Evolutionary conservation across 805 yeast species (phyloP), one percentile per base, ranked within the genome.

Genomic region (Cyberlindnera suaveolens): DNA sequence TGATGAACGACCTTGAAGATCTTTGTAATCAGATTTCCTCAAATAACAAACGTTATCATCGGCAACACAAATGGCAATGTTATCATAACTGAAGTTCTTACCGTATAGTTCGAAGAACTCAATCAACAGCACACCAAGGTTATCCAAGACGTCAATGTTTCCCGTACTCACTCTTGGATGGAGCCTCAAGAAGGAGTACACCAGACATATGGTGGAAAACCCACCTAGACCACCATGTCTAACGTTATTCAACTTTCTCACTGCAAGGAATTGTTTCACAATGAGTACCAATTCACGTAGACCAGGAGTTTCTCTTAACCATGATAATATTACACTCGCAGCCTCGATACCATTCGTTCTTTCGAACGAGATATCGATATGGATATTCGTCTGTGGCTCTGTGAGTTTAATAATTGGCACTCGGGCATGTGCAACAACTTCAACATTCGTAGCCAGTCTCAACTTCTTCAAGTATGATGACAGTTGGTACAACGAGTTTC

Each of bases 151-250:
- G 39, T 75, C 71, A 43, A 89, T 82, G 37, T 78, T 77, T 6
- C 77, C 72, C 0, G 95, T 77, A 2, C 81, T 60, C 11, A 88
- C 58, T 50, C 89, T 71, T 14, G 96, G 96, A 60, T 91, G 98
- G 48, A 85, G 66, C 51, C 71, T 75, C 48, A 90, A 63, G 57
- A 90, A 89, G 15, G 91, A 80, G 54, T 80, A 81, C 15, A 85
- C 88, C 58, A 93, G 57, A 55, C 96, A 89, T 36, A 90, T 87
- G n/a, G 87, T 85, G 7, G 96, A 79, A 60, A 83, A 91, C 0
- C 98, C 98, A 34, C 99, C 98, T 6, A 91, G 66, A 0, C 98
- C 98, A 40, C 99, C 99, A 18, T 81, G 80, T 54, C 85, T 95
- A 14, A 91, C 98, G 49, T 86, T 84, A 56, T 89, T 88, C 47